Conservation (phyloP, 805 yeast genomes). For the Candida silvicultrix region DNA sequence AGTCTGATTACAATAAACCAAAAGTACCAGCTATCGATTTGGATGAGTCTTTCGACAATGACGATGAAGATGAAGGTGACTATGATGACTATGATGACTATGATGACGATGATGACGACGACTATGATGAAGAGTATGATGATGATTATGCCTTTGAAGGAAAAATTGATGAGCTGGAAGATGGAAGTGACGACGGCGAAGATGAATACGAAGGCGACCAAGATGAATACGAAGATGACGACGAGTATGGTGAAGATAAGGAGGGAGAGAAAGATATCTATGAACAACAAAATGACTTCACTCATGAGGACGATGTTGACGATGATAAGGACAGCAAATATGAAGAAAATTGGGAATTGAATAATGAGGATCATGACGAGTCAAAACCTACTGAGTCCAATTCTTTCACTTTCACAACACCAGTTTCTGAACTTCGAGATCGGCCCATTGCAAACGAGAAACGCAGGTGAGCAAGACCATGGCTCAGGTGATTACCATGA, state of each 20-base stretch:
- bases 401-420: background rate
- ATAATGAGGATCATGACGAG: background rate
- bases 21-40: background rate
- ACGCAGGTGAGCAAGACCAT: background rate
- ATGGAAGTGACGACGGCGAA: slow-evolving; percentile 14
- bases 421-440: background rate
- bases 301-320: slow-evolving; percentile 2
- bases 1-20: background rate
- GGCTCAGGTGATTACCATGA: background rate
- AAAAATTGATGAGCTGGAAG: slow-evolving; percentile 21
- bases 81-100: slow-evolving; percentile 11
- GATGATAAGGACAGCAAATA: slow-evolving; percentile 25
- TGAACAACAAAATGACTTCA: too few species aligned
- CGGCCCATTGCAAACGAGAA: background rate
- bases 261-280: too few species aligned
- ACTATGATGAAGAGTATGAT: slow-evolving; percentile 6
- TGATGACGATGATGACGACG: slow-evolving; percentile 3
- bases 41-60: slow-evolving; percentile 1
- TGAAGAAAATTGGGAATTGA: slow-evolving; percentile 9
- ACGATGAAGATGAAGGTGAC: slow-evolving; percentile 4
- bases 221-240: slow-evolving; percentile 22
- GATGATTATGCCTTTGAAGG: slow-evolving; percentile 18
- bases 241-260: slow-evolving; percentile 19
- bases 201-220: slow-evolving; percentile 14
- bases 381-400: background rate